Evolutionary conservation across 148 eudicot genomes (phyloP).

Genomic region (Rhododendron ovatum): DNA sequence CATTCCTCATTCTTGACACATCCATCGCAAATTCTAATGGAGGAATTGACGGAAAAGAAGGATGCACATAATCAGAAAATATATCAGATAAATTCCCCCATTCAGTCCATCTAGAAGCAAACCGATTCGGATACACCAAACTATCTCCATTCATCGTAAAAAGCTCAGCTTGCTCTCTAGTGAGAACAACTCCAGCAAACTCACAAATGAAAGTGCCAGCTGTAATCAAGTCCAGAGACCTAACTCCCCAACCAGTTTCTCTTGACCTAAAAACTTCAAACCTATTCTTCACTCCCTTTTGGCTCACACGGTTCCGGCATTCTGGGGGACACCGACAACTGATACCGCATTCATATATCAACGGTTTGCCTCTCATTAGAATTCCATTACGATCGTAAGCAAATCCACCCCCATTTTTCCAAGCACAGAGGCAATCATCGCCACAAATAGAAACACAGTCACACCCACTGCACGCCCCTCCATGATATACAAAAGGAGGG

Average conservation of each 20-base stretch:
- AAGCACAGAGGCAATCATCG: slow-evolving; percentile 49
- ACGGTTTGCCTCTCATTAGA: slow-evolving; percentile 72
- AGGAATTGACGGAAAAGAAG: slow-evolving; percentile 59
- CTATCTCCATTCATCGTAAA: slow-evolving; percentile 75
- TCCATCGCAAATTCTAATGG: slow-evolving; percentile 85
- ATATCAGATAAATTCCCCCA: slow-evolving; percentile 79
- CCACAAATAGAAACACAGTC: slow-evolving; percentile 52
- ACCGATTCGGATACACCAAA: slow-evolving; percentile 68
- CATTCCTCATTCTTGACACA: slow-evolving; percentile 80
- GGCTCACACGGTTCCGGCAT: slow-evolving; percentile 80
- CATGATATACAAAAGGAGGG: slow-evolving; percentile 53
- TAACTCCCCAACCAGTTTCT: slow-evolving; percentile 84
- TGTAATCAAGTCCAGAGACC: slow-evolving; percentile 71
- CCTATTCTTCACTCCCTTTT: slow-evolving; percentile 54
- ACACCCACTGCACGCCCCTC: slow-evolving; percentile 49
- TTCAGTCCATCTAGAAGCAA: slow-evolving; percentile 70
- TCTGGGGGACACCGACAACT: slow-evolving; percentile 62
- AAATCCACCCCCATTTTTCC: slow-evolving; percentile 75
- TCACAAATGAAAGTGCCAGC: slow-evolving; percentile 89
- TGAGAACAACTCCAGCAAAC: slow-evolving; percentile 74
- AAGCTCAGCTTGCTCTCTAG: slow-evolving; percentile 65
- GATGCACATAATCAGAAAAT: slow-evolving; percentile 53
- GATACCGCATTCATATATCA: slow-evolving; percentile 72
- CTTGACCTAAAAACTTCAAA: slow-evolving; percentile 82
- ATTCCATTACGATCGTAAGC: slow-evolving; percentile 65